Evolutionary conservation across 495 filamentous ascomycete genomes (phyloP), one percentile per base, ranked within the genome.

Genomic region (Schizothecium vesticola): DNA sequence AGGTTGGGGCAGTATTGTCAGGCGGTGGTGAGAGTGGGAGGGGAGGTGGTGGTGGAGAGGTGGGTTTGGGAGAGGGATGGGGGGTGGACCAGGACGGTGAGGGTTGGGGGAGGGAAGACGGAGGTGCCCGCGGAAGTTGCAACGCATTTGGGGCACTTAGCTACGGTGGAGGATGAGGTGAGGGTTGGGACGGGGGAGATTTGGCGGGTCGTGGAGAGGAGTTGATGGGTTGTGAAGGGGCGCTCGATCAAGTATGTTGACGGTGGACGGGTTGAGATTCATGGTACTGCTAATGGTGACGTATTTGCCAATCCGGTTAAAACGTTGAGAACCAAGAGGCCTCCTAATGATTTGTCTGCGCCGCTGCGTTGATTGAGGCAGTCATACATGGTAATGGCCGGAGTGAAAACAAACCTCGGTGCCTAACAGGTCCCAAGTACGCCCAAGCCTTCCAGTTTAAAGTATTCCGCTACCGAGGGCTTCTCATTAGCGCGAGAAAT

Each of bases 1-100:
- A 74, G 81, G 55, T 68, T 86, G 59, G 86, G 84, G 9, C 72
- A 76, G 43, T 84, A 77, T 65, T 78, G 76, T 43, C 84, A 87
- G 72, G 81, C 76, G 25, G 70, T 86, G 21, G 51, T 84, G 24
- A 78, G 80, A 68, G 68, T 70, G 2, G 80, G 76, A 13, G 74
- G 75, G 65, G 10, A 64, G 55, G 60, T 86, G 21, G 74, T 73
- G 5, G 73, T 83, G 0, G 82, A 83, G 73, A 70, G 85, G 69
- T 83, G 81, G 84, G 70, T 73, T 51, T 79, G 78, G 75, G 71
- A 75, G 19, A 13, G 29, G 12, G 65, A 57, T 8, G 59, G 29
- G 29, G 65, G 61, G 56, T 76, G 76, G 74, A 25, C 24, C 21
- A 68, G 25, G n/a, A 21, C 25, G 56, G 64, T 73, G 12, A 64